Percentiles rank a stretch among this genome's conserved stretches.
These are phyloP conservation scores for Coemansia sp. DNA, from an alignment of 192 early-diverging fungal species.

Conservation along the genomic window DNA sequence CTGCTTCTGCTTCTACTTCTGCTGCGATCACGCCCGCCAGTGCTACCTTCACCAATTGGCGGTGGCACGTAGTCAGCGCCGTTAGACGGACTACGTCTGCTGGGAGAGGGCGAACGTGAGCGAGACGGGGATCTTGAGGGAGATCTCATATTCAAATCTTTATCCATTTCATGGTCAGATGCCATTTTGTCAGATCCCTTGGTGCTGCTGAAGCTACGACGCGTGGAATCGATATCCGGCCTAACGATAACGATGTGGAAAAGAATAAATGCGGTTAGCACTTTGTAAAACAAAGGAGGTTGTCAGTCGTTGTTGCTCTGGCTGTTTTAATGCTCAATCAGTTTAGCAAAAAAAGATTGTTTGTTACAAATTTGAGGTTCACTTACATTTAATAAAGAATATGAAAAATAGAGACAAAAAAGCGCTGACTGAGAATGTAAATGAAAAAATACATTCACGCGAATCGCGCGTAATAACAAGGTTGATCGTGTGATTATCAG, in stretches of 20 bases:
- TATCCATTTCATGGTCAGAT: conserved; percentile 2
- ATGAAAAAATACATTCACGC: neutral
- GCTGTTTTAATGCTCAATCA: no score
- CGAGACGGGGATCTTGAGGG: no score
- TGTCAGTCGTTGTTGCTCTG: no score
- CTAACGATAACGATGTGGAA: neutral
- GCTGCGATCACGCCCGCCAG: neutral
- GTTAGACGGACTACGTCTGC: conserved; percentile 6
- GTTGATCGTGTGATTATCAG: conserved; percentile 1
- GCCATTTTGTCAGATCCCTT: conserved; percentile 6
- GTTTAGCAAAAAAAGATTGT: no score
- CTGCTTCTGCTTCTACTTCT: conserved; percentile 15
- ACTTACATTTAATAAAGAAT: neutral
- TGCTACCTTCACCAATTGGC: conserved; percentile 11
- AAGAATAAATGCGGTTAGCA: neutral
- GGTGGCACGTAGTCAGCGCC: conserved; percentile 24
- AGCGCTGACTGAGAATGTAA: neutral
- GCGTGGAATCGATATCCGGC: conserved; percentile 9
- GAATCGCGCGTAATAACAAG: neutral
- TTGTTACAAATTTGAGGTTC: neutral
- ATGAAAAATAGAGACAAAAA: neutral
- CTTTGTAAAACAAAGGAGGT: neutral
- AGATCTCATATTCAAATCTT: conserved; percentile 11
- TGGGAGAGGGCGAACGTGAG: conserved; percentile 21
- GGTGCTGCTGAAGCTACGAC: neutral